phyloP scores from a whole-genome alignment of 257 asterid species.

The Solanum medicagineum region DNA sequence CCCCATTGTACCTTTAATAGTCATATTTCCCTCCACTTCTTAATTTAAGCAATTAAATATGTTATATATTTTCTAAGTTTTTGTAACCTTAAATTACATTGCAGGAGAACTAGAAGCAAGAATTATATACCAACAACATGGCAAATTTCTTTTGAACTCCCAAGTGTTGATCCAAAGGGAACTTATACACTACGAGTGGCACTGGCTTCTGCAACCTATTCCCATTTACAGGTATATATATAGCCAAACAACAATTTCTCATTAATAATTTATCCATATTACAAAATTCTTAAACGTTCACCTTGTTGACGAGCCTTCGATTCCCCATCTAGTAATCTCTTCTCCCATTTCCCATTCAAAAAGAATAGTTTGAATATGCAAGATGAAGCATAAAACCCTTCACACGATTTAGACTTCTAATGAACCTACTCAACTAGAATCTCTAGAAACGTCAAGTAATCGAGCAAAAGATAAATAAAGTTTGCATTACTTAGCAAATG shows the following conservation, averaged over 20 bases:
- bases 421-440: background rate
- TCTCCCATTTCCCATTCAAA: background rate
- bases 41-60: background rate
- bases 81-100: background rate
- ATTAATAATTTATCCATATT: background rate
- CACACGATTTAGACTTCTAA: too few relatives aligned
- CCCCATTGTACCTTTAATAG: background rate
- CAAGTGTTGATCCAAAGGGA: background rate
- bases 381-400: background rate
- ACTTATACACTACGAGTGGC: conserved; percentile 1
- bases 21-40: background rate
- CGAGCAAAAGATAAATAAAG: background rate
- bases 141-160: background rate
- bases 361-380: background rate
- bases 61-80: background rate
- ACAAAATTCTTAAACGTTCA: background rate
- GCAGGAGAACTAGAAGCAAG: background rate
- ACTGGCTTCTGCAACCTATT: conserved; percentile 2
- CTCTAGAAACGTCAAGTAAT: background rate
- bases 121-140: conserved; percentile 4
- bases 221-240: background rate
- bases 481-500: background rate
- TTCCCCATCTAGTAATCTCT: background rate
- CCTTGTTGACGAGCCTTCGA: background rate
- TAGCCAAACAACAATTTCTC: background rate